Conservation (phyloP, 495 filamentous ascomycete species). For the Penicillium soppii region DNA sequence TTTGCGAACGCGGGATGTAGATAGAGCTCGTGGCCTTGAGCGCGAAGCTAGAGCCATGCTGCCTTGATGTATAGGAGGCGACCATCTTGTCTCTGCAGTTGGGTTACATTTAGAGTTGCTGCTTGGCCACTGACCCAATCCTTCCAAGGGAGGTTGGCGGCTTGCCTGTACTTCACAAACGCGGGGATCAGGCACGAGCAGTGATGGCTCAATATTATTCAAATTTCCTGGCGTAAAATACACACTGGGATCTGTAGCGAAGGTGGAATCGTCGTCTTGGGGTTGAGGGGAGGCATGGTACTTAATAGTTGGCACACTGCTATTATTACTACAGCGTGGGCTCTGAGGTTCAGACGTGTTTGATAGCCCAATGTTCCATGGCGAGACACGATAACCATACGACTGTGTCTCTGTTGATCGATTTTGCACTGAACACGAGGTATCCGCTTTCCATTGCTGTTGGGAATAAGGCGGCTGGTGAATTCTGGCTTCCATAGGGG, state of each 20-base stretch:
- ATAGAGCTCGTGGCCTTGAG: slow-evolving; percentile 2
- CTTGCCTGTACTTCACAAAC: slow-evolving; percentile 8
- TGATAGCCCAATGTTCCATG: slow-evolving; percentile 22
- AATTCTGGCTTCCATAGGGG: slow-evolving; percentile 8
- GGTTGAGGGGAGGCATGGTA: slow-evolving; percentile 22
- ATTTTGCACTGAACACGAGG: slow-evolving; percentile 5
- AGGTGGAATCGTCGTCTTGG: slow-evolving; percentile 20
- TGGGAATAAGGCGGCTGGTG: neutral
- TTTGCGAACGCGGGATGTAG: slow-evolving; percentile 10
- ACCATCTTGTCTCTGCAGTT: slow-evolving; percentile 17
- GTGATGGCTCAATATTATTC: slow-evolving; percentile 9
- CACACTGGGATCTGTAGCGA: slow-evolving; percentile 7
- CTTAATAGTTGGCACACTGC: slow-evolving; percentile 15
- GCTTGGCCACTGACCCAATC: slow-evolving; percentile 11
- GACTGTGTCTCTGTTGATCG: slow-evolving; percentile 5
- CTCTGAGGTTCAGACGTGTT: slow-evolving; percentile 24
- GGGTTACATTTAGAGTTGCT: slow-evolving; percentile 17
- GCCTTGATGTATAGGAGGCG: slow-evolving; percentile 5
- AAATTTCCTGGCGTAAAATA: slow-evolving; percentile 20
- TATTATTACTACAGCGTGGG: slow-evolving; percentile 14
- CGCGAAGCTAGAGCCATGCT: neutral
- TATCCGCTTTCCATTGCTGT: slow-evolving; percentile 9
- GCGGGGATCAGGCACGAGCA: slow-evolving; percentile 3
- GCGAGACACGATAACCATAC: slow-evolving; percentile 10
- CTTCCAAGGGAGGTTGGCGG: slow-evolving; percentile 9